Evolutionary conservation across 257 asterid species (phyloP).

Genomic region (Solanum clarkiae): DNA sequence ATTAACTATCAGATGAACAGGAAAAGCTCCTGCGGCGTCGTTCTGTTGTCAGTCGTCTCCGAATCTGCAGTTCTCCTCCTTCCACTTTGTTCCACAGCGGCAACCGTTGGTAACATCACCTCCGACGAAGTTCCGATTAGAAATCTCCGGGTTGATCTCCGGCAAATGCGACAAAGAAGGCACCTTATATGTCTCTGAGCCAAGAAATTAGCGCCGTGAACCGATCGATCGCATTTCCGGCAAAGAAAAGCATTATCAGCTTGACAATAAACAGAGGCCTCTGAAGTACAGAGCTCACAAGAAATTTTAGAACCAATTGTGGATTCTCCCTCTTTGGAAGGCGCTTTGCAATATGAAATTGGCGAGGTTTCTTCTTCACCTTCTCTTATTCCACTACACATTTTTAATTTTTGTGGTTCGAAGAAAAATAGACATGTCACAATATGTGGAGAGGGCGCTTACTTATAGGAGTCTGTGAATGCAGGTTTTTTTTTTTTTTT

Average conservation of each 20-base stretch:
- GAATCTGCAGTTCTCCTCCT: neutral
- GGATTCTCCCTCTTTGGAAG: neutral
- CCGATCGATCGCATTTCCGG: constrained; percentile 31
- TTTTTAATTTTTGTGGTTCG: neutral
- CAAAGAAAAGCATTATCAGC: constrained; percentile 43
- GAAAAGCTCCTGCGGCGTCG: constrained; percentile 9
- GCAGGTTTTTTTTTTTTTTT: neutral
- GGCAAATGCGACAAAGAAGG: constrained; percentile 22
- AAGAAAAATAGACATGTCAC: neutral
- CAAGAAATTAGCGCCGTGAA: constrained; percentile 34
- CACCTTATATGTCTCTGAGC: constrained; percentile 31
- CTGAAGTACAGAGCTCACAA: constrained; percentile 29
- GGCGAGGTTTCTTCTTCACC: neutral
- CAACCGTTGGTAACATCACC: constrained; percentile 9
- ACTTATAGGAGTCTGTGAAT: neutral
- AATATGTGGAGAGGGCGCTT: neutral
- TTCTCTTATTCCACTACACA: neutral
- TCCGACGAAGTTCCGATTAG: constrained; percentile 19
- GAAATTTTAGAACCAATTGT: neutral
- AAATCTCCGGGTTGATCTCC: constrained; percentile 11
- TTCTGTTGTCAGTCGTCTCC: neutral
- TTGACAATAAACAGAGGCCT: constrained; percentile 29
- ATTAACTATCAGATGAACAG: constrained; percentile 12
- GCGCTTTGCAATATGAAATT: neutral
- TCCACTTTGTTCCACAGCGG: neutral